Conservation (phyloP, 2,329 filamentous ascomycete species). For the Sporothrix schenckii region DNA sequence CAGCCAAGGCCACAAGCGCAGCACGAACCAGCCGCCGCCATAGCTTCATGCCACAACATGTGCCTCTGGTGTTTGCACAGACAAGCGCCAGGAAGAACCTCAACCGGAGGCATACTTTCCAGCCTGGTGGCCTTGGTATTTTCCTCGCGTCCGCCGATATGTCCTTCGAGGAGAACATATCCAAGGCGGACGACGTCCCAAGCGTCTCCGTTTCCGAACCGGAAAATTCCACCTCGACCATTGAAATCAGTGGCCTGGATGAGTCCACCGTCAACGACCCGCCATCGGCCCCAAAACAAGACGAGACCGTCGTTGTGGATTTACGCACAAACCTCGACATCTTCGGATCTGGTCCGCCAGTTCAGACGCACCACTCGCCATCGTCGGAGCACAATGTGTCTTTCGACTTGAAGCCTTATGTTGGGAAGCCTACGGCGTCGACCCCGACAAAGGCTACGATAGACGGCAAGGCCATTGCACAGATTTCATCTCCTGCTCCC, state of each 20-base stretch:
- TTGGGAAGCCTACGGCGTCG: not conserved
- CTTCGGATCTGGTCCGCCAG: constrained; percentile 38
- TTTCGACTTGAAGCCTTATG: constrained; percentile 16
- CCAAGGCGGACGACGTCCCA: not conserved
- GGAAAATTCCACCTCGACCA: not conserved
- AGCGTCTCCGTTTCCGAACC: constrained; percentile 9
- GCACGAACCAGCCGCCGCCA: constrained; percentile 37
- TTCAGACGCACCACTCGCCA: constrained; percentile 25
- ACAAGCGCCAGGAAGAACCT: not conserved
- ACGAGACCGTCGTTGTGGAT: constrained; percentile 39
- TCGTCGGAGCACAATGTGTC: constrained; percentile 10
- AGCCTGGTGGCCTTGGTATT: constrained; percentile 16
- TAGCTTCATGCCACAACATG: constrained; percentile 35
- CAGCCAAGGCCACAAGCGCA: constrained; percentile 28
- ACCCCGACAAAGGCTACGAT: not conserved
- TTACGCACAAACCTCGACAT: constrained; percentile 44
- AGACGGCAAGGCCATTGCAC: not conserved
- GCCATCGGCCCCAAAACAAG: not conserved
- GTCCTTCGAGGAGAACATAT: not conserved
- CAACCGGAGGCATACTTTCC: constrained; percentile 31
- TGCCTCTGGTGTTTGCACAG: not conserved
- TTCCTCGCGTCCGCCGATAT: not conserved
- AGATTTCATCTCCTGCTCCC: not conserved
- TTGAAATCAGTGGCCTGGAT: not conserved
- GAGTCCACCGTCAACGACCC: not conserved